Percentiles rank a stretch among this genome's conserved stretches.
Evolutionary conservation across 805 yeast species (phyloP).

Genomic region (Myxozyma udenii): DNA sequence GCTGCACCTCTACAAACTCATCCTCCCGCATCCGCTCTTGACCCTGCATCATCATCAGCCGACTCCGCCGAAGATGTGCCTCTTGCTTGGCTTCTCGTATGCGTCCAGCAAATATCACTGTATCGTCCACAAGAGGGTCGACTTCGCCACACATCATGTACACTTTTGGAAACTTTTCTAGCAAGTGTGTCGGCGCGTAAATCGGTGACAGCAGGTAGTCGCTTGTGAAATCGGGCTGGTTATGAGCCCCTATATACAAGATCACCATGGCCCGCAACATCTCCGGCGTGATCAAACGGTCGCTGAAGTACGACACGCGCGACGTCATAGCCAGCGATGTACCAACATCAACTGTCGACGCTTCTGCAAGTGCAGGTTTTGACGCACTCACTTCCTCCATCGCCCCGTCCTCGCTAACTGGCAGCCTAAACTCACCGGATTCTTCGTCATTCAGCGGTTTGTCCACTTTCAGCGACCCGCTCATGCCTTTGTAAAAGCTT

Average conservation of each 20-base stretch:
- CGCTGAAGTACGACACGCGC: conserved; percentile 34
- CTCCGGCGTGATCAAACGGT: conserved; percentile 34
- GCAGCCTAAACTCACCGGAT: conserved; percentile 10
- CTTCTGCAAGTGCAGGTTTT: background rate
- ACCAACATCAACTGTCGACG: conserved; percentile 11
- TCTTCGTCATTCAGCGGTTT: conserved; percentile 1
- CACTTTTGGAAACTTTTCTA: conserved; percentile 35
- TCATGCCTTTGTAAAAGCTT: conserved; percentile 24
- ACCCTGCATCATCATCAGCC: conserved; percentile 12
- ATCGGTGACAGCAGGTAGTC: conserved; percentile 35
- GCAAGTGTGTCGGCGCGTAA: conserved; percentile 32
- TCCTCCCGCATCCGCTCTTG: conserved; percentile 7
- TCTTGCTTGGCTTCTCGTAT: conserved; percentile 33
- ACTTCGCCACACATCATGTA: conserved; percentile 37
- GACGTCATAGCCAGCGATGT: conserved; percentile 36
- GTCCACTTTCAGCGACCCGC: conserved; percentile 19
- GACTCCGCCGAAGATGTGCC: conserved; percentile 17
- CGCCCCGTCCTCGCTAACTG: conserved; percentile 2
- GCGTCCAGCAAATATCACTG: conserved; percentile 36
- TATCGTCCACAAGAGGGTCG: conserved; percentile 37
- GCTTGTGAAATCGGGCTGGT: conserved; percentile 30
- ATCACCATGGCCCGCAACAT: conserved; percentile 34
- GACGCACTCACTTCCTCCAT: background rate
- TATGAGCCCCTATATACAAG: conserved; percentile 33
- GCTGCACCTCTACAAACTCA: conserved; percentile 32